A percentile compares a stretch with the other conserved stretches of the same genome.
These are phyloP conservation scores for Hibiscus mutabilis DNA, from an alignment of 345 rosid species.

Conservation along the genomic window DNA sequence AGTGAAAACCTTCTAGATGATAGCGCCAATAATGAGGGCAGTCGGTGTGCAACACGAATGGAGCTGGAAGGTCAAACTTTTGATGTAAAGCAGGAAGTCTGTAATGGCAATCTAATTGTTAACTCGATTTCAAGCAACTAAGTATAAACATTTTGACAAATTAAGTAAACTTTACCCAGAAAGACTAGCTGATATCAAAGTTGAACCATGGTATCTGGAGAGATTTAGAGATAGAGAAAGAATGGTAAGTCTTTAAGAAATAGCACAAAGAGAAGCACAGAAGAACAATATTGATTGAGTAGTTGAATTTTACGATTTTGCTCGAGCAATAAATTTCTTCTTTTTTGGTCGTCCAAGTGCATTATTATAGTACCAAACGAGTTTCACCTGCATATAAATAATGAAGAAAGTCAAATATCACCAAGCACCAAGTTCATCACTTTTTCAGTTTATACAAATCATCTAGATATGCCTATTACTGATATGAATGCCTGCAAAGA, in stretches of 20 bases:
- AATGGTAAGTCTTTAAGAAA: conserved; percentile 3
- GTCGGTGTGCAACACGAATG: conserved; percentile 85
- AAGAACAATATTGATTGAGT: background rate
- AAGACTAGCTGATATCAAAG: conserved; percentile 86
- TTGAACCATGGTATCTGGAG: conserved; percentile 87
- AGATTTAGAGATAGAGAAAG: conserved; percentile 12
- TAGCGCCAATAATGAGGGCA: conserved; percentile 99
- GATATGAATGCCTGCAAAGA: background rate
- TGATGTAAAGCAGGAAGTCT: conserved; percentile 89
- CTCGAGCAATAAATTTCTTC: conserved; percentile 70
- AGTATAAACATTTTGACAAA: conserved; percentile 2
- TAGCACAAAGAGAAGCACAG: conserved; percentile 1
- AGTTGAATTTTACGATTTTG: conserved; percentile 38
- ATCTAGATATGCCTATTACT: background rate
- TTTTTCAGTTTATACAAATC: background rate
- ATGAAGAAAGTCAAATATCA: conserved; percentile 5
- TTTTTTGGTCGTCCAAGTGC: conserved; percentile 73
- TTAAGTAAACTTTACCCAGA: conserved; percentile 52
- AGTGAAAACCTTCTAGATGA: conserved; percentile 70
- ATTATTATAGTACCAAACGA: conserved; percentile 76
- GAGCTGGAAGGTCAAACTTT: conserved; percentile 92
- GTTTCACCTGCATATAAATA: conserved; percentile 45
- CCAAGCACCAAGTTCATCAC: background rate
- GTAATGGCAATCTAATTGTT: conserved; percentile 15
- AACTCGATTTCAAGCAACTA: background rate